Conservation (phyloP, 2,329 filamentous ascomycete species). For the Trichoderma endophyticum region DNA sequence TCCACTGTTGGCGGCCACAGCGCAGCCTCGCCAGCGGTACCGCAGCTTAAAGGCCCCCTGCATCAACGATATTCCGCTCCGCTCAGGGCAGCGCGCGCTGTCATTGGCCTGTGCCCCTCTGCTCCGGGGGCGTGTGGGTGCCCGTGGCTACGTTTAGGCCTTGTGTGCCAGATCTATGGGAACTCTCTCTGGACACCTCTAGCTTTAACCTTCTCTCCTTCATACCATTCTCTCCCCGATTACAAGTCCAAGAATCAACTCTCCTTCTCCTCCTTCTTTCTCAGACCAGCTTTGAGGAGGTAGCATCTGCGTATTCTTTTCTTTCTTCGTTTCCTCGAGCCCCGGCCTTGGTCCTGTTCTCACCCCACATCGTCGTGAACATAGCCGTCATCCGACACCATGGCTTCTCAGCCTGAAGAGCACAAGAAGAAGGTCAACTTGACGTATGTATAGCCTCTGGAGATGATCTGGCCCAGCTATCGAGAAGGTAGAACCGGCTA, state of each 20-base stretch:
- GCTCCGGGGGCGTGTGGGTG: conserved; percentile 15
- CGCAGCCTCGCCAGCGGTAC: conserved; percentile 9
- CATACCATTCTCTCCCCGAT: conserved; percentile 6
- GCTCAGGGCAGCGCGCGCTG: conserved; percentile 27
- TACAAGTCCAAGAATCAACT: neutral
- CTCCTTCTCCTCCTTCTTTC: neutral
- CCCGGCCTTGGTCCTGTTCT: conserved; percentile 25
- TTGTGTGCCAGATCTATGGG: conserved; percentile 10
- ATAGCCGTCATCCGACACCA: conserved; percentile 45
- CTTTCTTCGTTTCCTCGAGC: conserved; percentile 10
- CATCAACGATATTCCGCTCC: conserved; percentile 39
- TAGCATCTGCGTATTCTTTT: neutral
- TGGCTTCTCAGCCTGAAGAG: conserved; percentile 66
- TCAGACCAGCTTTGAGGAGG: conserved; percentile 1
- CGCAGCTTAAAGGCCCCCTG: conserved; percentile 18
- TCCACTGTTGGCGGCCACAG: conserved; percentile 24
- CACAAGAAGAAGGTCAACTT: conserved; percentile 82
- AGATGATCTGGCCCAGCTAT: neutral
- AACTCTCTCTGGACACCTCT: conserved; percentile 19
- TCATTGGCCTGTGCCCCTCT: conserved; percentile 35
- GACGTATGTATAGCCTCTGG: conserved; percentile 54
- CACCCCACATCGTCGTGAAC: conserved; percentile 20
- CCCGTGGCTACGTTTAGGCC: conserved; percentile 12
- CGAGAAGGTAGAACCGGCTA: conserved; percentile 30
- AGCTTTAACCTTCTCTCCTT: conserved; percentile 23